Conservation (phyloP, 495 filamentous ascomycete species). For the Penicillium fimorum region DNA sequence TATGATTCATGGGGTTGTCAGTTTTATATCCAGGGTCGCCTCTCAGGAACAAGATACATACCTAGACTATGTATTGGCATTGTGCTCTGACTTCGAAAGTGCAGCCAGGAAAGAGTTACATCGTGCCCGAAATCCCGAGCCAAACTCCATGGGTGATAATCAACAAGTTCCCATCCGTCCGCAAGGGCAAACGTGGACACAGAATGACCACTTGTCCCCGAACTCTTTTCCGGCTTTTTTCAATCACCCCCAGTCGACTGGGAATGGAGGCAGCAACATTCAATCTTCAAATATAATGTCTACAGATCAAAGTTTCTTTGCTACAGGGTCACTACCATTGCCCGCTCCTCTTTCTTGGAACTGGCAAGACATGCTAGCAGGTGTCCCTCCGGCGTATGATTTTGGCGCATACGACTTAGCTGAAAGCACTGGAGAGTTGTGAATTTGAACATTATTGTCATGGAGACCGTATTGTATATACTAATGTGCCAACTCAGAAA, state of each 20-base stretch:
- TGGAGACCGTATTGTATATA: background rate
- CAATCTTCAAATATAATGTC: background rate
- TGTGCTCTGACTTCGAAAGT: constrained; percentile 16
- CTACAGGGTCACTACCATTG: background rate
- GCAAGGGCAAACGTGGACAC: background rate
- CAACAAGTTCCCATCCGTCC: background rate
- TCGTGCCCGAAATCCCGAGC: background rate
- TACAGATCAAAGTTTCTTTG: background rate
- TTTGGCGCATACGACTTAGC: background rate
- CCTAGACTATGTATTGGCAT: constrained; percentile 20
- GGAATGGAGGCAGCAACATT: background rate
- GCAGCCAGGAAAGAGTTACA: constrained; percentile 11
- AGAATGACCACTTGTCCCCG: background rate
- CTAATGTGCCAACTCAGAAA: background rate
- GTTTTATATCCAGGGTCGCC: constrained; percentile 12
- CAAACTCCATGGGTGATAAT: background rate
- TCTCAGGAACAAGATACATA: constrained; percentile 23
- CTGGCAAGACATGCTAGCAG: constrained; percentile 13
- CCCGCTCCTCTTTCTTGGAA: constrained; percentile 15
- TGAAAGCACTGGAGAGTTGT: background rate
- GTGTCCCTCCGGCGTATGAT: constrained; percentile 1
- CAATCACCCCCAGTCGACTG: background rate
- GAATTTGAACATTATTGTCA: background rate
- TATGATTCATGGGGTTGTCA: constrained; percentile 3
- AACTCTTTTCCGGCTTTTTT: background rate